Base-by-base conservation (phyloP, 306 rosid genomes). In the Castanea sativa region DNA sequence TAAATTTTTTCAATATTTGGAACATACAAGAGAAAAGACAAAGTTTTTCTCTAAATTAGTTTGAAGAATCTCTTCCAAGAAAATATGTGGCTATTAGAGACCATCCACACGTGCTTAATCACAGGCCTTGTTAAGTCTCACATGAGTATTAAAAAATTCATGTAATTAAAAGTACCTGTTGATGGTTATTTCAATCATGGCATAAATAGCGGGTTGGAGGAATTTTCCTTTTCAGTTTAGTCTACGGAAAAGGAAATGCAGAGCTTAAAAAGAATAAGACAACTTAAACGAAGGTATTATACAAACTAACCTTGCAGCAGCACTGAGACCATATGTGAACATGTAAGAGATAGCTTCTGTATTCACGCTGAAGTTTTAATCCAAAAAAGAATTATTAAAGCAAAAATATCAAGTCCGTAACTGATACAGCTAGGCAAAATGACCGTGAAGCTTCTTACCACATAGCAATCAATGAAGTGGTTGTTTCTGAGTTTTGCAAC, bases 381-480 rank as follows among this genome's bases (percentile, higher is more conserved):
- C 41, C 81, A 76, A 73, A 78, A 64, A 30, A 29, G 9, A 67
- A 8, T 15, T 33, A 8, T 16, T 9, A 18, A 67, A 14, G 8
- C 19, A 23, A 2, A 1, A 27, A 32, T 16, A 13, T 43, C 38
- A 35, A 67, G 78, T 64, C 16, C 29, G 23, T 1, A 67, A 32
- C 52, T 19, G 25, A 33, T 16, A 29, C 12, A 83, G 9, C 55
- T 55, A 58, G 15, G 1, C 61, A 57, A 52, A 33, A 85, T 30
- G 68, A 20, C 73, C n/a, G 14, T 23, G 80, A 80, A 70, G n/a
- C 89, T 30, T 78, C 89, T 30, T 78, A 94, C 98, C 98, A 90
- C 76, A 92, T 84, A 73, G 97, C 98, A 76, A 94, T 89, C 81
- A 92, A 79, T 4, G 98, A 90, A 81, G 97, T 92, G 30, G 89